A percentile compares a stretch with the other conserved stretches of the same genome.
Evolutionary conservation across 2,329 filamentous ascomycete species (phyloP).

Genomic region (Diaporthe sp.): DNA sequence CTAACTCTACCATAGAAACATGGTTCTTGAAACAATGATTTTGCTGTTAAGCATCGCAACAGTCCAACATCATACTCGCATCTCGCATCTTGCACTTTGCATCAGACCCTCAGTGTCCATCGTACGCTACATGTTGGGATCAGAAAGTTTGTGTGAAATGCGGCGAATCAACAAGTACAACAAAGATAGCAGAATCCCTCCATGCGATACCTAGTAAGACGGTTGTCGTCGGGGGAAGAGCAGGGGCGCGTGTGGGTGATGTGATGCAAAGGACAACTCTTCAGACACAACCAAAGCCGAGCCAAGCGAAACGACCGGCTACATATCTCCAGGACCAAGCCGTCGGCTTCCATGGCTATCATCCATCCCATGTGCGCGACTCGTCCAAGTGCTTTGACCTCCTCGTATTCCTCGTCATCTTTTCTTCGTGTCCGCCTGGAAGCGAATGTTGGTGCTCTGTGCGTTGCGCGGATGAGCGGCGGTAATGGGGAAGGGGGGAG

Average conservation of each 20-base stretch:
- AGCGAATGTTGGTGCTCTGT: conserved; percentile 36
- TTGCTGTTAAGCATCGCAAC: neutral
- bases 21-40: neutral
- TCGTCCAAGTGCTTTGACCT: conserved; percentile 2
- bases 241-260: neutral
- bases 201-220: conserved; percentile 18
- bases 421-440: conserved; percentile 25
- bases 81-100: conserved; percentile 3
- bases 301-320: conserved; percentile 3
- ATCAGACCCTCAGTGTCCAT: neutral
- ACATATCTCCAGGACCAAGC: conserved; percentile 34
- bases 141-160: conserved; percentile 1
- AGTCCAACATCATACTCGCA: conserved; percentile 11
- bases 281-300: conserved; percentile 7
- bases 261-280: conserved; percentile 12
- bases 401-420: conserved; percentile 8
- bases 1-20: neutral
- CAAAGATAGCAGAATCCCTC: conserved; percentile 26
- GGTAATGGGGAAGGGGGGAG: conserved; percentile 12
- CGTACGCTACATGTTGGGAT: conserved; percentile 14
- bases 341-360: conserved; percentile 24
- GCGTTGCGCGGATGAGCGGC: neutral
- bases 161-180: conserved; percentile 31
- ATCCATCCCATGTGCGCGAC: conserved; percentile 5
- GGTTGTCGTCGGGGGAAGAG: neutral